Evolutionary conservation across 2,329 filamentous ascomycete species (phyloP).

Genomic region (Phyllosticta citrichinensis): DNA sequence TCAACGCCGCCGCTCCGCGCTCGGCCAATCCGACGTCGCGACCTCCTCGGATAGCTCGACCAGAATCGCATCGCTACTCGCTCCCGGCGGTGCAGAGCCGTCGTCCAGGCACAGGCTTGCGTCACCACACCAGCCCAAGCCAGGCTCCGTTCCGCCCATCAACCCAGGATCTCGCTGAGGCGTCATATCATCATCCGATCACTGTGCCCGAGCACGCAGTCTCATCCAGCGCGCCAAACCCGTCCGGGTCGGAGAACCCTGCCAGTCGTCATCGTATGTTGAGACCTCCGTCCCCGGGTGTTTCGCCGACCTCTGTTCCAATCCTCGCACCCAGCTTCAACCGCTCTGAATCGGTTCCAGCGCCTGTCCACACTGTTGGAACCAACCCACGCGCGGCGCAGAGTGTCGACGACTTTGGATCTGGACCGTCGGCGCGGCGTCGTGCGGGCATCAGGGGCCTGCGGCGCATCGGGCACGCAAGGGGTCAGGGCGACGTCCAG

Average conservation of each 20-base stretch:
- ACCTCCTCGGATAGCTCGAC: neutral
- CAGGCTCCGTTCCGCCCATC: neutral
- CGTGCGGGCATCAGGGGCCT: neutral
- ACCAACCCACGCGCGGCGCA: constrained; percentile 3
- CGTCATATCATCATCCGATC: neutral
- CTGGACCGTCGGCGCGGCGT: neutral
- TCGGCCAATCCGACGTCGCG: neutral
- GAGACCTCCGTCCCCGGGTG: neutral
- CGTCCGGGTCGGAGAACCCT: neutral
- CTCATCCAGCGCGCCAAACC: neutral
- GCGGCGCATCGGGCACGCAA: neutral
- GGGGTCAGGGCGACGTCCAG: neutral
- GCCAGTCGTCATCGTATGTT: neutral
- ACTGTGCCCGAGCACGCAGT: neutral
- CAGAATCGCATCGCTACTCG: neutral
- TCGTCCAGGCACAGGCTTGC: neutral
- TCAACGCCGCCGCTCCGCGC: neutral
- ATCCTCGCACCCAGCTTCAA: neutral
- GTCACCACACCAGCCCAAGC: constrained; percentile 4
- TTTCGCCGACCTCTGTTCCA: too few species aligned
- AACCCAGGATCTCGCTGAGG: neutral
- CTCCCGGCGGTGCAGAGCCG: neutral
- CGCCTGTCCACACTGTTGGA: neutral
- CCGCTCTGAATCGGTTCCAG: constrained; percentile 3
- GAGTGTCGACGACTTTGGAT: constrained; percentile 3